Evolutionary conservation across 2,329 filamentous ascomycete genomes (phyloP).

Genomic region (Mollisiaceae sp.): DNA sequence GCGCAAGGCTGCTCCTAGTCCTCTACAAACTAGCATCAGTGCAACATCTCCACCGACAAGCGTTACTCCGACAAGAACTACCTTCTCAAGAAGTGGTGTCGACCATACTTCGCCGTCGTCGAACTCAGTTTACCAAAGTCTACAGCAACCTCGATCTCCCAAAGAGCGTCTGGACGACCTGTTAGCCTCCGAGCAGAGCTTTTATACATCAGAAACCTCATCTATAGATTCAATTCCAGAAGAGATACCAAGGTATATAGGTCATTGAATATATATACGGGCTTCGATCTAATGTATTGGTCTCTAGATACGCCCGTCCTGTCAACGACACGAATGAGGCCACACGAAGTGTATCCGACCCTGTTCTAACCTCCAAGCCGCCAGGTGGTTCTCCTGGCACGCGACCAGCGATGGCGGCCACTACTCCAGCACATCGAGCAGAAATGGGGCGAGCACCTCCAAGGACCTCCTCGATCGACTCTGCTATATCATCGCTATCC

Average conservation of each 20-base stretch:
- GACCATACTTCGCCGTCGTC: conserved; percentile 32
- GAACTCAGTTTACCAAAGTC: conserved; percentile 25
- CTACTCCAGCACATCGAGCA: conserved; percentile 36
- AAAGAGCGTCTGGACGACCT: conserved; percentile 44
- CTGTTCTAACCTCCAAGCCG: conserved; percentile 36
- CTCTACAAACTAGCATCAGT: conserved; percentile 42
- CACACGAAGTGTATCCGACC: conserved; percentile 43
- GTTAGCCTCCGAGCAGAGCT: conserved; percentile 43
- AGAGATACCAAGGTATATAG: conserved; percentile 34
- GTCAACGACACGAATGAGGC: conserved; percentile 39
- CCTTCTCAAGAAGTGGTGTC: conserved; percentile 34
- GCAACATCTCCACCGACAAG: conserved; percentile 38
- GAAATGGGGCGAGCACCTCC: conserved; percentile 49
- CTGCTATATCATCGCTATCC: conserved; percentile 81
- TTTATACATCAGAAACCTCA: conserved; percentile 39
- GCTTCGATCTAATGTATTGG: conserved; percentile 7
- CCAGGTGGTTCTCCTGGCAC: conserved; percentile 30
- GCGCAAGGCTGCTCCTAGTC: conserved; percentile 43
- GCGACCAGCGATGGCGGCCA: conserved; percentile 39
- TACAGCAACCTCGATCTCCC: conserved; percentile 39
- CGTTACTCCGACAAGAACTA: conserved; percentile 40
- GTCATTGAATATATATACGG: background rate
- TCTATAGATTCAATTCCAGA: conserved; percentile 31
- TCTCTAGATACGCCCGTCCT: conserved; percentile 33
- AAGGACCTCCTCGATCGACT: conserved; percentile 90